A percentile compares a stretch with the other conserved stretches of the same genome.
phyloP scores from a whole-genome alignment of 2,329 filamentous ascomycete genomes.

The Alternaria burnsii region DNA sequence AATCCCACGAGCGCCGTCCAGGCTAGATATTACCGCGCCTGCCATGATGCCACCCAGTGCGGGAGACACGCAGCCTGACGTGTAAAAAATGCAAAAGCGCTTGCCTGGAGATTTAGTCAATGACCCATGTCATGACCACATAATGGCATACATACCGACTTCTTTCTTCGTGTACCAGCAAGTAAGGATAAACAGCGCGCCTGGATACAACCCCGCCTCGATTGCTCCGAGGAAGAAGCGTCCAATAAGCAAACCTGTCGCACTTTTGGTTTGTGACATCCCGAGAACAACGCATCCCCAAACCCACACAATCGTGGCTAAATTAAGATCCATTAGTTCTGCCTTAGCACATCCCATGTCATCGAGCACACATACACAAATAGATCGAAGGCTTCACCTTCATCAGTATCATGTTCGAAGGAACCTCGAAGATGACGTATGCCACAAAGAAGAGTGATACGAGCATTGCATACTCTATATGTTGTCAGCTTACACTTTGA shows the following conservation, averaged over 20 bases:
- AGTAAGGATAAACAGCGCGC: not conserved
- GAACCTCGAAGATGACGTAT: not conserved
- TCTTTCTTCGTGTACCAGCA: not conserved
- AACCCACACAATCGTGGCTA: not conserved
- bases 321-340: not conserved
- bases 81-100: constrained; percentile 13
- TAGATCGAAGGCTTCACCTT: not conserved
- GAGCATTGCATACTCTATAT: not conserved
- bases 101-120: constrained; percentile 5
- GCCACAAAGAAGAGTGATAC: not conserved
- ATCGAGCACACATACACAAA: not conserved
- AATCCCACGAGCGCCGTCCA: constrained; percentile 12
- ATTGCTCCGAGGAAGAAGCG: not conserved
- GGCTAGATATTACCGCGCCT: constrained; percentile 8
- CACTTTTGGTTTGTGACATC: not conserved
- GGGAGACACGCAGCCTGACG: constrained; percentile 10
- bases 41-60: constrained; percentile 12
- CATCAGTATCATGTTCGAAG: not conserved
- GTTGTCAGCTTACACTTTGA: not conserved
- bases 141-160: not conserved
- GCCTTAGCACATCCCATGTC: not conserved
- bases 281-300: not conserved
- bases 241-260: not conserved
- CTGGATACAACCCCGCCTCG: not conserved
- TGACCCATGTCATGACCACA: not conserved